Conservation (phyloP, 2,329 filamentous ascomycete genomes). For the Ophiostoma novo-ulmi region DNA sequence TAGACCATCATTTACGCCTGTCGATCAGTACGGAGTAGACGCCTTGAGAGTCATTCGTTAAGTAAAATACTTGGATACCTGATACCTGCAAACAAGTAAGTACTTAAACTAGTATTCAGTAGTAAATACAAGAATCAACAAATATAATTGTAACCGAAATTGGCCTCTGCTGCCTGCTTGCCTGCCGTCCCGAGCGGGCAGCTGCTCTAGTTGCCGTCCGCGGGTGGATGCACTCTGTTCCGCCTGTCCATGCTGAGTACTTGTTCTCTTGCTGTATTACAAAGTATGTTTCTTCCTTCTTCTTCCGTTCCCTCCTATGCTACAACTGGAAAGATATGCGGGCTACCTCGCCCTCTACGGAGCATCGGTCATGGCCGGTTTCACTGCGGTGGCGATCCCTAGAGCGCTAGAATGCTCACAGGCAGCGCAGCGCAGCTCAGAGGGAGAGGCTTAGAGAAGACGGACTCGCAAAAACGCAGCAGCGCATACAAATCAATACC, state of each 20-base stretch:
- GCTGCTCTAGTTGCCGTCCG: background rate
- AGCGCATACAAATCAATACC: background rate
- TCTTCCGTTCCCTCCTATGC: background rate
- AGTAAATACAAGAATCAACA: background rate
- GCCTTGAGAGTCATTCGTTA: background rate
- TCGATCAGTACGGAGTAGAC: background rate
- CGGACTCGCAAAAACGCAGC: background rate
- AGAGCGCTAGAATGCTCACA: background rate
- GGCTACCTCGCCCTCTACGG: background rate
- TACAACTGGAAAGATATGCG: background rate
- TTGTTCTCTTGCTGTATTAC: background rate
- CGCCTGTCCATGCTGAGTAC: background rate
- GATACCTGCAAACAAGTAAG: background rate
- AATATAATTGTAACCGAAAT: background rate
- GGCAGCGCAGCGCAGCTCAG: background rate
- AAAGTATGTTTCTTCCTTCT: background rate
- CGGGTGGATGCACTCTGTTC: background rate
- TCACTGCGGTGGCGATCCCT: conserved; percentile 10
- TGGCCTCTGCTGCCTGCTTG: background rate
- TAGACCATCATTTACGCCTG: background rate
- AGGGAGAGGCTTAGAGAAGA: background rate
- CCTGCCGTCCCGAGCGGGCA: conserved; percentile 1
- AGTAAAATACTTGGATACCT: background rate
- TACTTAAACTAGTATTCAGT: background rate
- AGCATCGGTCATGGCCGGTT: conserved; percentile 3